Conservation (phyloP, 139 green algal genomes). For the Spirogloea muscicola region DNA sequence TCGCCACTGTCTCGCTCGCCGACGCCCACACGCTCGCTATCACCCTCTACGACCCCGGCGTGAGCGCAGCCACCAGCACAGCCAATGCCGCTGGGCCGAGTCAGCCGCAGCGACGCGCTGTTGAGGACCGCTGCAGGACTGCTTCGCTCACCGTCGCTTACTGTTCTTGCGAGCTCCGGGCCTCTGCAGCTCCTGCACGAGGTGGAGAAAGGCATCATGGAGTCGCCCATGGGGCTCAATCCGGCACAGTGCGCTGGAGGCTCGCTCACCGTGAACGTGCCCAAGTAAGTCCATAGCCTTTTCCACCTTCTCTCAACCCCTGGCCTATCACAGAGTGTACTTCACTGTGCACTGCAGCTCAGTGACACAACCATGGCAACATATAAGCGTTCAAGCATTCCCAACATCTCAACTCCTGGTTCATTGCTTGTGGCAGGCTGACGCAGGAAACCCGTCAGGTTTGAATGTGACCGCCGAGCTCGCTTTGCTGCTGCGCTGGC, state of each 20-base stretch:
- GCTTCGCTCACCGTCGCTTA: no score
- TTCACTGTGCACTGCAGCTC: no score
- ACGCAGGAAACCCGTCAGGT: conserved; percentile 6
- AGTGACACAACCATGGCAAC: no score
- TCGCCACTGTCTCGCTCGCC: conserved; percentile 17
- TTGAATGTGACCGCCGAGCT: background rate
- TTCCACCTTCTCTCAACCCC: no score
- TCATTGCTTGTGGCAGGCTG: conserved; percentile 8
- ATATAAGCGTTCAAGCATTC: no score
- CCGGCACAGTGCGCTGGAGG: background rate
- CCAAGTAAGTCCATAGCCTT: no score
- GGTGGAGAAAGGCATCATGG: conserved; percentile 5
- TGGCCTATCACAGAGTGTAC: no score
- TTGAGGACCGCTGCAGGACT: no score
- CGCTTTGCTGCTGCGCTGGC: background rate
- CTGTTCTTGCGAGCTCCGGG: background rate
- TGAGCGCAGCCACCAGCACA: no score
- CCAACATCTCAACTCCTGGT: no score
- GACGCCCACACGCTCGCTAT: conserved; percentile 16
- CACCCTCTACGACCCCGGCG: conserved; percentile 8
- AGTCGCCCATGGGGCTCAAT: conserved; percentile 30
- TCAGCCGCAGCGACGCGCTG: no score
- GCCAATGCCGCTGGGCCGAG: no score
- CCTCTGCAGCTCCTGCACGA: background rate
- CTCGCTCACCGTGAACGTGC: conserved; percentile 5